Base-by-base conservation (phyloP, 2,329 filamentous ascomycete species). In the Xylaria sp. region DNA sequence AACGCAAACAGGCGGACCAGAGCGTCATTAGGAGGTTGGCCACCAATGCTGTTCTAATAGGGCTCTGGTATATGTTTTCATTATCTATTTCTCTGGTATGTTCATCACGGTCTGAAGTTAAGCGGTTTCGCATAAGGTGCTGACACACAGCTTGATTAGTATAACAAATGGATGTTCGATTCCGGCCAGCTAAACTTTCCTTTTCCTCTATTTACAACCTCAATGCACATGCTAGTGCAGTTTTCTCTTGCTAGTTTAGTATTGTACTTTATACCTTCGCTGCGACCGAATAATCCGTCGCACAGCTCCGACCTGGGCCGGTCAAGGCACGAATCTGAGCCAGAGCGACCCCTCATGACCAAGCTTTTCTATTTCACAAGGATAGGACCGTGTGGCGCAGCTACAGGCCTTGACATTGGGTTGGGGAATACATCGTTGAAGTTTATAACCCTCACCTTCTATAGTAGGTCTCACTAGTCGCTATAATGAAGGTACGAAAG, bases 111-210 rank as follows among this genome's bases (percentile, higher is more conserved):
- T 48, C 42, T 48, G 48, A 60, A 50, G 23, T 35, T 35, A 48
- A 29, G 13, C 21, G 23, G 9, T 51, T 35, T 9, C 21, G 50
- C 32, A 9, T 23, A 50, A 18, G 27, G n/a, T 40, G 27, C 50
- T 67, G 25, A 57, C 42, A 63, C 16, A 23, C 35, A 16, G 5
- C 25, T 53, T 48, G 37, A n/a, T 59, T 72, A 96, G 91, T 99
- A 98, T 85, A 99, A 99, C 87, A 98, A 98, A 84, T 98, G 96
- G 96, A 98, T 99, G 95, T 98, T 99, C 82, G 92, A 93, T 76
- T 87, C 91, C 70, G 87, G 91, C 73, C 89, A 92, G 73, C 88
- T 97, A 74, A 91, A 98, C 81, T 99, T 99, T 79, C 91, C 93
- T 60, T 98, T 96, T 77, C 96, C 96, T 47, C 87, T 99, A 59